These are phyloP conservation scores for Sicyos edulis DNA, from an alignment of 306 rosid genomes.

Conservation along the genomic window DNA sequence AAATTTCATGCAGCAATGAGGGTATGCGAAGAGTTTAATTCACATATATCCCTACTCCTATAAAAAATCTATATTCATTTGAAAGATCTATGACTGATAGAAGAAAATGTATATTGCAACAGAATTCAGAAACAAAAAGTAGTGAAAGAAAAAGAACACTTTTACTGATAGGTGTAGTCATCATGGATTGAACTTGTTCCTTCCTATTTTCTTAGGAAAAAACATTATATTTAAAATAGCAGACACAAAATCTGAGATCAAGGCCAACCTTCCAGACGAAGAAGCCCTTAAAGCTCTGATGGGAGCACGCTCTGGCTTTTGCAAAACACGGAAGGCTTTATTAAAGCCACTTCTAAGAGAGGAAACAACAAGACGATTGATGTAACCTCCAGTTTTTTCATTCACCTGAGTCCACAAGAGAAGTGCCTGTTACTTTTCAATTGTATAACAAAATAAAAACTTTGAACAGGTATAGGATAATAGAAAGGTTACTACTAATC, in stretches of 20 bases:
- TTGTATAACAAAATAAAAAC: neutral
- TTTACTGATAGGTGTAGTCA: too few species aligned
- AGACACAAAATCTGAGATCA: conserved; percentile 16
- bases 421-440: neutral
- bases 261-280: conserved; percentile 91
- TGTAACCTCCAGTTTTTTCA: conserved; percentile 90
- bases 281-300: conserved; percentile 93
- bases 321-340: conserved; percentile 83
- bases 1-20: neutral
- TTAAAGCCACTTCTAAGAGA: conserved; percentile 91
- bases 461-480: neutral
- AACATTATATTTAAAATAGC: neutral
- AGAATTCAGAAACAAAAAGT: neutral
- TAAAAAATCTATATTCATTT: neutral
- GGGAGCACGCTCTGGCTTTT: conserved; percentile 97
- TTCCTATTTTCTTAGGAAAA: too few species aligned
- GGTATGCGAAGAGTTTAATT: neutral
- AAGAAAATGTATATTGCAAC: neutral
- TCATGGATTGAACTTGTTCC: too few species aligned
- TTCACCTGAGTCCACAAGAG: conserved; percentile 53
- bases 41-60: neutral
- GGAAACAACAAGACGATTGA: conserved; percentile 79
- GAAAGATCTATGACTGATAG: neutral
- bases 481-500: neutral
- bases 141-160: neutral